phyloP scores from a whole-genome alignment of 108 stramenopile genomes.

The Cyclotella atomus region DNA sequence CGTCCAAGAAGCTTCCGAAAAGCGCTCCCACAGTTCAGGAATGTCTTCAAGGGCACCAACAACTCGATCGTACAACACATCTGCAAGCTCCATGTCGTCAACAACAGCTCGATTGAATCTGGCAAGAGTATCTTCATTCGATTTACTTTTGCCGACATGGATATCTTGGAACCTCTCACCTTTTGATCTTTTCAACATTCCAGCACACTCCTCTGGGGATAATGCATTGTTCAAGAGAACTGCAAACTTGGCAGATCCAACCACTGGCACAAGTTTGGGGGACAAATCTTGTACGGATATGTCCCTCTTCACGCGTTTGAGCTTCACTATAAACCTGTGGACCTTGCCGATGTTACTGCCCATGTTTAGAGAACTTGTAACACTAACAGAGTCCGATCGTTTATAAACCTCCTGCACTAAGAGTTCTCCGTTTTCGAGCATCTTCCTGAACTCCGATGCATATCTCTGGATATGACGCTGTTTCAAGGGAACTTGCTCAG shows the following conservation, averaged over 20 bases:
- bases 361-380: background rate
- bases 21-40: slow-evolving; percentile 1
- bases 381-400: slow-evolving; percentile 4
- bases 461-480: slow-evolving; percentile 71
- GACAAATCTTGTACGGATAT: slow-evolving; percentile 18
- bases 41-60: slow-evolving; percentile 1
- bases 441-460: slow-evolving; percentile 43
- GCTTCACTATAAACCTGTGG: slow-evolving; percentile 12
- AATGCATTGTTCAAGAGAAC: slow-evolving; percentile 6
- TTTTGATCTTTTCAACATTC: slow-evolving; percentile 2
- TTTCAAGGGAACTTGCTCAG: slow-evolving; percentile 72
- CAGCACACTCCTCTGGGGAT: slow-evolving; percentile 14
- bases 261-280: slow-evolving; percentile 1
- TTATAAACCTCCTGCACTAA: background rate
- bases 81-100: background rate
- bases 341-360: slow-evolving; percentile 2
- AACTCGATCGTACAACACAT: slow-evolving; percentile 8
- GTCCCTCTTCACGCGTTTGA: background rate
- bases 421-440: slow-evolving; percentile 1
- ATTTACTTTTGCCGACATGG: background rate
- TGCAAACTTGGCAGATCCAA: slow-evolving; percentile 11
- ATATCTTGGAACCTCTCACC: background rate
- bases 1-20: slow-evolving; percentile 3
- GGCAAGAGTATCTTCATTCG: background rate
- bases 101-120: background rate